Conservation (phyloP, 805 yeast genomes). For the Lipomyces lipofer region DNA sequence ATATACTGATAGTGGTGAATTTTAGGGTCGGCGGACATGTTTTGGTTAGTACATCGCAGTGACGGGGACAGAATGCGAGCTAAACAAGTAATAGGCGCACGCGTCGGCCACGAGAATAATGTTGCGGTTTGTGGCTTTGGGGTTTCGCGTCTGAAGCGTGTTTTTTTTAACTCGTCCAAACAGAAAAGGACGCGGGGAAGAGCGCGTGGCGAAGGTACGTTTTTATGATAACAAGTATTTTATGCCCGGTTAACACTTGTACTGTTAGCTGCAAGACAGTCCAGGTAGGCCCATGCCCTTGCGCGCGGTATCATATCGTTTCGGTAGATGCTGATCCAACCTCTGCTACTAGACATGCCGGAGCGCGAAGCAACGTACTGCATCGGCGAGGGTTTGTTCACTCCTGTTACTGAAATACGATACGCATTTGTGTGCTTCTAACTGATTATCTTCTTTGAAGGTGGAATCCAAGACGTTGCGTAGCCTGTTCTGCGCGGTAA, state of each 20-base stretch:
- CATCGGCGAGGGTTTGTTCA: slow-evolving; percentile 53
- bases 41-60: slow-evolving; percentile 43
- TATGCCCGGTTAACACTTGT: not conserved
- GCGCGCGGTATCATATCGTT: not conserved
- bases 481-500: too few relatives aligned
- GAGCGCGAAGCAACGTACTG: slow-evolving; percentile 76
- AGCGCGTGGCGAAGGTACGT: slow-evolving; percentile 64
- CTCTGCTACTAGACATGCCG: slow-evolving; percentile 56
- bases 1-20: too few relatives aligned
- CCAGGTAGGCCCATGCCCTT: slow-evolving; percentile 51
- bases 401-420: too few relatives aligned
- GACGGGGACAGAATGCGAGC: not conserved
- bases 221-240: not conserved
- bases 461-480: slow-evolving; percentile 30
- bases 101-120: slow-evolving; percentile 76
- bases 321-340: not conserved
- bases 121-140: slow-evolving; percentile 40
- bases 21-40: slow-evolving; percentile 72
- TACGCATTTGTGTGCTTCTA: too few relatives aligned
- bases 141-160: too few relatives aligned
- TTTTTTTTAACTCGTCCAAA: too few relatives aligned
- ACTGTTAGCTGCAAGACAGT: slow-evolving; percentile 58
- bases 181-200: slow-evolving; percentile 79
- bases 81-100: slow-evolving; percentile 29
- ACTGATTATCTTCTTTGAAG: slow-evolving; percentile 9